These are phyloP conservation scores for Pleurotus cornucopiae DNA, from an alignment of 768 basidiomycete species.

Conservation along the genomic window DNA sequence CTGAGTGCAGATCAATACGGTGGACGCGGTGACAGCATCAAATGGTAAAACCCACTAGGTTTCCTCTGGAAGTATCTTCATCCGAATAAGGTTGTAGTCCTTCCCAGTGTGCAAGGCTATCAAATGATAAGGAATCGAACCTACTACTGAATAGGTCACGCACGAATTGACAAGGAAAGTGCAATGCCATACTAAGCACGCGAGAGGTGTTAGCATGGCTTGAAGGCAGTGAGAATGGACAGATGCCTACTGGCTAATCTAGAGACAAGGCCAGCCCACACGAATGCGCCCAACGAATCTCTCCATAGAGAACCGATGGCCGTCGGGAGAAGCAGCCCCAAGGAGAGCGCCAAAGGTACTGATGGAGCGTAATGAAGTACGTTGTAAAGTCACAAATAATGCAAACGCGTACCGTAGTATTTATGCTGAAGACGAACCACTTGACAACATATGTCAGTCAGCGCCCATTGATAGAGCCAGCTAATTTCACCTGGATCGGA, in stretches of 20 bases:
- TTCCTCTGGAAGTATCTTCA: constrained; percentile 75
- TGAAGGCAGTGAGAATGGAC: background rate
- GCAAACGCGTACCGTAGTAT: constrained; percentile 45
- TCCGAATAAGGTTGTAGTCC: constrained; percentile 79
- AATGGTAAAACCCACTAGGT: constrained; percentile 42
- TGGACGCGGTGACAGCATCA: background rate
- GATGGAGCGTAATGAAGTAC: background rate
- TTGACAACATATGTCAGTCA: constrained; percentile 17
- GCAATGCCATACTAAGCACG: constrained; percentile 58
- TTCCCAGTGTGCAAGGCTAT: constrained; percentile 74
- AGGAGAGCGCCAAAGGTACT: constrained; percentile 59
- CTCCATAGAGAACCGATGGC: constrained; percentile 52
- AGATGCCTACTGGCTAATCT: constrained; percentile 49
- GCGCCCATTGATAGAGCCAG: background rate
- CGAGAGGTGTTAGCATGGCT: too few relatives aligned
- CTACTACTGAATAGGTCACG: constrained; percentile 16
- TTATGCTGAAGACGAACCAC: constrained; percentile 71
- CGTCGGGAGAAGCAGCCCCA: constrained; percentile 57
- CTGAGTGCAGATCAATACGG: constrained; percentile 27
- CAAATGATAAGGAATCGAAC: too few relatives aligned
- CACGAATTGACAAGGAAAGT: constrained; percentile 72
- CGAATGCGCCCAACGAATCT: constrained; percentile 62
- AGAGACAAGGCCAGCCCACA: constrained; percentile 69
- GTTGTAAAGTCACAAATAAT: background rate
- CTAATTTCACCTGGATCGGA: constrained; percentile 56